Evolutionary conservation across 164 flowering plant species (phyloP), one percentile per base, ranked within the genome.

Genomic region (Berberis thunbergii): DNA sequence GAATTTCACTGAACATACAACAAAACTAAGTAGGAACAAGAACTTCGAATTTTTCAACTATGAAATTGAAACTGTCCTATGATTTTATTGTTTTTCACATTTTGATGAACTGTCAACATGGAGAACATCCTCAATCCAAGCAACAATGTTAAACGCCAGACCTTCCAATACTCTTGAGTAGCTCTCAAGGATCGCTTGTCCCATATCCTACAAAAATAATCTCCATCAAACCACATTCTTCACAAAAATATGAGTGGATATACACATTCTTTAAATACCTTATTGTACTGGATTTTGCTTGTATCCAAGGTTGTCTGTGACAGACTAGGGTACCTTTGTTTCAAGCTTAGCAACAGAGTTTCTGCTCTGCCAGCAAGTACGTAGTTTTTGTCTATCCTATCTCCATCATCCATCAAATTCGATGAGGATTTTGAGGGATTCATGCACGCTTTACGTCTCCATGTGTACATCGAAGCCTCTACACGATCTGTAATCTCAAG

Each of bases 161-260:
- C 97, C 81, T 78, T 94, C 99, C 73, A 94, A 71, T n/a, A 94
- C 97, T 68, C 99, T 87, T 9, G 98, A 90, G 73, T 90, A 90
- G 85, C 97, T 90, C 74, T 94, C 98, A 43, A 94, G 73, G 42
- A 89, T 73, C 49, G 95, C 91, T 76, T 88, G 88, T 59, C 97
- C 99, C 9, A 89, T 91, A 79, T 91, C 97, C 99, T 94, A 88
- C 75, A 81, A 71, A 3, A 70, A 50, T n/a, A n/a, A 43, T 41
- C 41, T 45, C 59, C 39, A 43, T 66, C 50, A 59, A 52, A 41
- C 62, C 41, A 38, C 42, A 45, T 50, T 54, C 2, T 54, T 2
- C 41, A 46, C 59, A 42, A 43, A 13, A 11, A 26, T 6, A 6
- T 43, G 3, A 2, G n/a, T 10, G 7, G 1, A 41, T 58, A 56